Evolutionary conservation across 495 filamentous ascomycete species (phyloP).

Genomic region (Xylaria nigripes): DNA sequence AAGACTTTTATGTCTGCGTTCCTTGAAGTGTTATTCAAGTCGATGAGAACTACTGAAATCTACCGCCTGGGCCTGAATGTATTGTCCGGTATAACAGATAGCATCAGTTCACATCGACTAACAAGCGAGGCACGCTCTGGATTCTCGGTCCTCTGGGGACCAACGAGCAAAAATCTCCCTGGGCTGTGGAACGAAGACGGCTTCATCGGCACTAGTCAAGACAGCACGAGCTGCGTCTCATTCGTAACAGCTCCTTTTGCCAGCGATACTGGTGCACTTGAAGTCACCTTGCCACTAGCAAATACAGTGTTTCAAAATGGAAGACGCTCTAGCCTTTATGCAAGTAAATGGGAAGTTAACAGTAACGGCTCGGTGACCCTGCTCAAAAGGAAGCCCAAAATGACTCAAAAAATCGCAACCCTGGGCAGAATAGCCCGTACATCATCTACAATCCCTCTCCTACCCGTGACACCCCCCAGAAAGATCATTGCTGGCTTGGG

Average conservation of each 20-base stretch:
- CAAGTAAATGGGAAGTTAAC: slow-evolving; percentile 44
- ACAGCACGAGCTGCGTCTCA: slow-evolving; percentile 14
- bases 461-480: slow-evolving; percentile 57
- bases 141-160: slow-evolving; percentile 34
- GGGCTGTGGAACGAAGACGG: slow-evolving; percentile 19
- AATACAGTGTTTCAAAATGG: slow-evolving; percentile 73
- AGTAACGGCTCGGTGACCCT: slow-evolving; percentile 11
- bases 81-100: slow-evolving; percentile 31
- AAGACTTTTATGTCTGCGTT: slow-evolving; percentile 27
- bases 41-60: neutral
- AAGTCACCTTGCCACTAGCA: slow-evolving; percentile 54
- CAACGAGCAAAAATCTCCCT: slow-evolving; percentile 24
- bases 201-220: slow-evolving; percentile 1
- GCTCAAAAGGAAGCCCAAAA: slow-evolving; percentile 15
- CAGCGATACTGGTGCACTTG: slow-evolving; percentile 15
- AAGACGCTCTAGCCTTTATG: slow-evolving; percentile 50
- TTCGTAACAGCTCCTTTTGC: slow-evolving; percentile 18
- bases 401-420: slow-evolving; percentile 21
- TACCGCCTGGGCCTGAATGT: slow-evolving; percentile 16
- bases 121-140: slow-evolving; percentile 25
- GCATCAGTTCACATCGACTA: slow-evolving; percentile 19
- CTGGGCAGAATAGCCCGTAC: slow-evolving; percentile 2
- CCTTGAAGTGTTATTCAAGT: slow-evolving; percentile 14
- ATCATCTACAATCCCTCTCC: slow-evolving; percentile 41
- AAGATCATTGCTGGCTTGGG: slow-evolving; percentile 62